Evolutionary conservation across 2,329 filamentous ascomycete genomes (phyloP).

Genomic region (Aureobasidium sp.): DNA sequence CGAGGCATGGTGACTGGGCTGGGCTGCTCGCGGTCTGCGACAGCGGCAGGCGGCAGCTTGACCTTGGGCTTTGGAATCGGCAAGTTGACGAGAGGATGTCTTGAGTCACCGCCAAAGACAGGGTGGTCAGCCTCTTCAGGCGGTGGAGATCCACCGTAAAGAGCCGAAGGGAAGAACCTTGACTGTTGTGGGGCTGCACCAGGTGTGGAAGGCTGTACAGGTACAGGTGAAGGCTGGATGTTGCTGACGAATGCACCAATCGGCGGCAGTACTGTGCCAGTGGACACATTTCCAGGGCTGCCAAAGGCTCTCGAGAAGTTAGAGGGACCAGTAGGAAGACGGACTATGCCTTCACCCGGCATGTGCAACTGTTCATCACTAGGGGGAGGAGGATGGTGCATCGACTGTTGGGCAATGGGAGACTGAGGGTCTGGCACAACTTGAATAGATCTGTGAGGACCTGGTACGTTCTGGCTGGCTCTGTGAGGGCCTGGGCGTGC

Average conservation of each 20-base stretch:
- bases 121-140: constrained; percentile 68
- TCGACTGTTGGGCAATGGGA: constrained; percentile 21
- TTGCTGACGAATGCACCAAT: constrained; percentile 19
- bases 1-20: constrained; percentile 34
- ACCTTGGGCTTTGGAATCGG: constrained; percentile 68
- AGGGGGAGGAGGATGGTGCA: constrained; percentile 19
- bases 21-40: constrained; percentile 29
- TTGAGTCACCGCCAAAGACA: constrained; percentile 58
- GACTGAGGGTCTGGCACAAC: constrained; percentile 21
- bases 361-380: constrained; percentile 18
- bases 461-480: background rate
- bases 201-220: background rate
- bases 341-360: constrained; percentile 24
- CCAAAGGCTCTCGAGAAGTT: background rate
- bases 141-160: constrained; percentile 49
- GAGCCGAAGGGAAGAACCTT: constrained; percentile 34
- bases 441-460: background rate
- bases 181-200: constrained; percentile 20
- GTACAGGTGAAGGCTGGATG: constrained; percentile 10
- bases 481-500: background rate
- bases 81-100: constrained; percentile 60
- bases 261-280: constrained; percentile 15
- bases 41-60: constrained; percentile 60
- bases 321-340: constrained; percentile 21
- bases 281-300: constrained; percentile 14